Base-by-base conservation (phyloP, 371 early-diverging fungal species). In the Chytridium lagenaria region DNA sequence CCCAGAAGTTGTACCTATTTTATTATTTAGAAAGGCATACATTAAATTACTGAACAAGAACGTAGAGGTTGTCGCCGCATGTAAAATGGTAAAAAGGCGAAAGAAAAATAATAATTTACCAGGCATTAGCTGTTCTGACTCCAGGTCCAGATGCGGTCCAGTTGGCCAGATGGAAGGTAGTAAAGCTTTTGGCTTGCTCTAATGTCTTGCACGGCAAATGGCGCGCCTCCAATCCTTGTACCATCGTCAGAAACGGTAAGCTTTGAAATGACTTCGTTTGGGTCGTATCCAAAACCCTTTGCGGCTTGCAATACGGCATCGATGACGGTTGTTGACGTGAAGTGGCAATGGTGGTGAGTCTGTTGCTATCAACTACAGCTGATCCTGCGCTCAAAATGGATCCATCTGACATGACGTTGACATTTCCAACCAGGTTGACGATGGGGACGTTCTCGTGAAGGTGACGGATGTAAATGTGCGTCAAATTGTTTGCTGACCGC, bases 381-480 rank as follows among this genome's bases (percentile, higher is more conserved):
- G 23, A 10, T 15, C 68, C 52, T 2, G 52, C 68, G 28, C 91
- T 90, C 33, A 94, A 80, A 51, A 95, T 78, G 33, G 81, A 75
- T 31, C 94, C 93, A 50, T 15, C 15, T 7, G 34, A 36, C 7
- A 30, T 34, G 12, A 61, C 22, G 23, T 31, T 34, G 12, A 61
- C 61, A 52, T 70, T 67, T 1, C 65, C 15, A 23, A 67, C 71
- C 22, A 37, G 52, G 67, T 75, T 75, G 55, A 67, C 75, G 28
- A 75, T 50, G 31, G 39, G 37, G 10, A 75, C 67, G 1, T 67
- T 67, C 33, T 75, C 50, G n/a, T 64, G 44, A 10, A 37, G 1
- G 34, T 61, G 69, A 1, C 5, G 34, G 5, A 69, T 12, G 55
- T 74, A 74, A 64, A 69, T 36, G 66, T 74, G 74, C 16, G 12